Conservation (phyloP, 2,329 filamentous ascomycete species). For the Pseudogymnoascus sp. region DNA sequence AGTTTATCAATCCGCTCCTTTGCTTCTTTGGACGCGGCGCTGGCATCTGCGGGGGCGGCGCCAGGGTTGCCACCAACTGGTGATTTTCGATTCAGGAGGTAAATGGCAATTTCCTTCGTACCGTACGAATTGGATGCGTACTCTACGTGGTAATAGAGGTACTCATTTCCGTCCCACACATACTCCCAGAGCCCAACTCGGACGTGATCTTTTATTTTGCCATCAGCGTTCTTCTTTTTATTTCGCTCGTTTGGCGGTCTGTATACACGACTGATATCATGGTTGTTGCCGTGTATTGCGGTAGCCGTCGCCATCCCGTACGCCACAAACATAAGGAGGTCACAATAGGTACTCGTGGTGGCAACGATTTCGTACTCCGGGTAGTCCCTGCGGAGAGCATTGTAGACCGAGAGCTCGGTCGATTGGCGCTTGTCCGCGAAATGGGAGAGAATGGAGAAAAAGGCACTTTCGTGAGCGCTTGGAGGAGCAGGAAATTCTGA, state of each 20-base stretch:
- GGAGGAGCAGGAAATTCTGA: neutral
- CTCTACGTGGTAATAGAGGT: neutral
- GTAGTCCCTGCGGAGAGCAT: neutral
- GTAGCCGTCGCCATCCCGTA: neutral
- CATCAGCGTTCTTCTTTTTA: neutral
- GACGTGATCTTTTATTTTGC: neutral
- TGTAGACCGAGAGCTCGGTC: neutral
- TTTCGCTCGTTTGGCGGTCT: neutral
- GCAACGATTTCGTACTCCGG: neutral
- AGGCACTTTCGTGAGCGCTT: neutral
- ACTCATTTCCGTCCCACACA: neutral
- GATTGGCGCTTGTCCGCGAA: neutral
- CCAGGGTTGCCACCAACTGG: neutral
- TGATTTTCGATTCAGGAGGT: neutral
- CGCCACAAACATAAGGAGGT: neutral
- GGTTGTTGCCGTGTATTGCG: neutral
- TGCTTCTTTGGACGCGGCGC: constrained; percentile 1
- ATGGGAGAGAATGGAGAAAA: neutral
- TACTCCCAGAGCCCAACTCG: neutral
- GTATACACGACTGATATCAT: neutral
- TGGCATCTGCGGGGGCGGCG: neutral
- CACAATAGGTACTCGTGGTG: neutral
- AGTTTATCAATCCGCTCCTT: constrained; percentile 37
- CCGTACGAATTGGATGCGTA: neutral
- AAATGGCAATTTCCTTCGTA: neutral